These are phyloP conservation scores for Metschnikowia arizonensis DNA, from an alignment of 805 yeast genomes.

Conservation along the genomic window DNA sequence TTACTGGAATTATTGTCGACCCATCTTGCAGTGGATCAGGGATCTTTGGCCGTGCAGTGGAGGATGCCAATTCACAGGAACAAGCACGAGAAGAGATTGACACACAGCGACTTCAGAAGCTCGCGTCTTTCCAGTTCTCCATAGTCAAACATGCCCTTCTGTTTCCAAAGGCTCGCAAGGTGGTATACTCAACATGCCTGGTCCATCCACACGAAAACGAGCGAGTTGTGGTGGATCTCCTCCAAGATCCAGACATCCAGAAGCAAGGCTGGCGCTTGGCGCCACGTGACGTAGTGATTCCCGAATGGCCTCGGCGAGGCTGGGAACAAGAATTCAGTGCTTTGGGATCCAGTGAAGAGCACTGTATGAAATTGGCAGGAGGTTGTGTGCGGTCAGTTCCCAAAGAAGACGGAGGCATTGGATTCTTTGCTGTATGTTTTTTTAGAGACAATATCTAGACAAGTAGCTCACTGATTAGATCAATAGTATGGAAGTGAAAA, in stretches of 20 bases:
- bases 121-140: slow-evolving; percentile 82
- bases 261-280: slow-evolving; percentile 72
- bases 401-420: slow-evolving; percentile 94
- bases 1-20: slow-evolving; percentile 83
- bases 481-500: not conserved
- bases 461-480: not conserved
- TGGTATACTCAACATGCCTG: slow-evolving; percentile 95
- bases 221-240: slow-evolving; percentile 75
- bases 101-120: slow-evolving; percentile 60
- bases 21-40: slow-evolving; percentile 99
- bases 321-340: slow-evolving; percentile 59
- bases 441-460: slow-evolving; percentile 32
- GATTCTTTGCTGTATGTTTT: slow-evolving; percentile 94
- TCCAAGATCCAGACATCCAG: slow-evolving; percentile 62
- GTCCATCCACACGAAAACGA: slow-evolving; percentile 93
- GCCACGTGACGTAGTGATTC: slow-evolving; percentile 59
- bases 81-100: slow-evolving; percentile 39
- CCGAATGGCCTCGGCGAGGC: slow-evolving; percentile 87
- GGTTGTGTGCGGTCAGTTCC: slow-evolving; percentile 87
- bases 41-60: slow-evolving; percentile 82
- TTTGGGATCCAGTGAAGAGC: slow-evolving; percentile 38
- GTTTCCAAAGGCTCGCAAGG: slow-evolving; percentile 70
- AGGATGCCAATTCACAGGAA: slow-evolving; percentile 43
- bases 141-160: slow-evolving; percentile 84
- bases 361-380: slow-evolving; percentile 52